phyloP scores from a whole-genome alignment of 805 yeast genomes.

The Cyberlindnera lachancei region DNA sequence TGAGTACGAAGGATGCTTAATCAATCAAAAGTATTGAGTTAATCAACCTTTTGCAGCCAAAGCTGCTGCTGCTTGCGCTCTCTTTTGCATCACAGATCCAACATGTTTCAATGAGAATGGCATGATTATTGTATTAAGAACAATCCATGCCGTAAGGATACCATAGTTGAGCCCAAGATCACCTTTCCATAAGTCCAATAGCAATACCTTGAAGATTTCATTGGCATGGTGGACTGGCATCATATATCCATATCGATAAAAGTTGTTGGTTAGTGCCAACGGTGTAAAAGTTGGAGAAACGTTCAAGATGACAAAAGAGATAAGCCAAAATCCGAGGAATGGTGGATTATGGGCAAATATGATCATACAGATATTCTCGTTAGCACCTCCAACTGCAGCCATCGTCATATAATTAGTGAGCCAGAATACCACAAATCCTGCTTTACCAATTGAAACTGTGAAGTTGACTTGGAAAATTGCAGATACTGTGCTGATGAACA shows the following conservation, averaged over 20 bases:
- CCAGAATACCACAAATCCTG: slow-evolving; percentile 67
- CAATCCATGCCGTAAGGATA: slow-evolving; percentile 53
- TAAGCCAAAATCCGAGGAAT: slow-evolving; percentile 59
- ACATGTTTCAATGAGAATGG: slow-evolving; percentile 33
- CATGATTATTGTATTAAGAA: slow-evolving; percentile 31
- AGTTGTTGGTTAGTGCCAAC: slow-evolving; percentile 26
- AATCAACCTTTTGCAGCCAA: too few species aligned
- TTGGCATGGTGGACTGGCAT: slow-evolving; percentile 61
- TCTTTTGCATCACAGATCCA: background rate
- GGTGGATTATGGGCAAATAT: slow-evolving; percentile 49
- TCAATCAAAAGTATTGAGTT: too few species aligned
- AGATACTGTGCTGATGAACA: slow-evolving; percentile 47
- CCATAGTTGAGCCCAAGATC: slow-evolving; percentile 54
- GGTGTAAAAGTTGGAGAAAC: slow-evolving; percentile 58
- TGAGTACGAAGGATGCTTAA: too few species aligned
- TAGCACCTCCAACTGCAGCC: slow-evolving; percentile 62
- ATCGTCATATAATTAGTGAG: slow-evolving; percentile 50
- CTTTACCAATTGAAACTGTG: slow-evolving; percentile 42
- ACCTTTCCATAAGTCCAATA: slow-evolving; percentile 49
- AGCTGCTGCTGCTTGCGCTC: background rate
- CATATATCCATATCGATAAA: slow-evolving; percentile 46
- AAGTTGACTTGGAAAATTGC: slow-evolving; percentile 56
- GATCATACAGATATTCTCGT: slow-evolving; percentile 49
- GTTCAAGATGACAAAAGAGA: slow-evolving; percentile 56
- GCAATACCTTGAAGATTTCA: slow-evolving; percentile 50